A percentile compares a stretch with the other conserved stretches of the same genome.
Conservation (phyloP, 179 eudicot genomes). For the Sideroxylon spinosum region DNA sequence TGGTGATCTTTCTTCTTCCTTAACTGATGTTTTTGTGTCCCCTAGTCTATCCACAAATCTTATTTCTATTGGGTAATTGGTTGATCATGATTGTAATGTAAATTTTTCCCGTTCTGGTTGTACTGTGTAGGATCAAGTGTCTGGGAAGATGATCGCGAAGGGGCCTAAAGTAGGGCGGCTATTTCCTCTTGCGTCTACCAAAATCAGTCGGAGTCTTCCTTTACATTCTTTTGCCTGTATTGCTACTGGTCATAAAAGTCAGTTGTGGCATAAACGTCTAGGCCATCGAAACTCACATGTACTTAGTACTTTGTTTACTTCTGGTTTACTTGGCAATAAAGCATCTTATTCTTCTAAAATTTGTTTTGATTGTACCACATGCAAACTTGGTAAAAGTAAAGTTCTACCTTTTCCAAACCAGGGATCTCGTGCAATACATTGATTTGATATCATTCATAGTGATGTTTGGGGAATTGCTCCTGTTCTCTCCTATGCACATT, state of each 20-base stretch:
- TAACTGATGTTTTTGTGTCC: neutral
- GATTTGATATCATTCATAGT: too few species aligned
- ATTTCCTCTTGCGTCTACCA: constrained; percentile 5
- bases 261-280: too few species aligned
- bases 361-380: neutral
- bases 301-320: too few species aligned
- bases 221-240: neutral
- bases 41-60: neutral
- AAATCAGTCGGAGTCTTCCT: neutral
- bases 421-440: too few species aligned
- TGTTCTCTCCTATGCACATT: too few species aligned
- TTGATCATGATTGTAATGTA: too few species aligned
- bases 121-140: constrained; percentile 17
- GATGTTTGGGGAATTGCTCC: too few species aligned
- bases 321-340: too few species aligned
- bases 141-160: constrained; percentile 7
- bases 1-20: constrained; percentile 3
- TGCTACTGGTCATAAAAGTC: neutral
- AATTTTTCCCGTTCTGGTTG: too few species aligned
- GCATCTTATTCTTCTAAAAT: neutral
- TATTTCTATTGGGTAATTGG: constrained; percentile 15
- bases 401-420: too few species aligned
- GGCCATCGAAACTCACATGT: neutral
- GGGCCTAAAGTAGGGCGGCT: neutral
- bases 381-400: constrained; percentile 19